Conservation (phyloP, 768 basidiomycete species). For the Kwoniella newhampshirensis region DNA sequence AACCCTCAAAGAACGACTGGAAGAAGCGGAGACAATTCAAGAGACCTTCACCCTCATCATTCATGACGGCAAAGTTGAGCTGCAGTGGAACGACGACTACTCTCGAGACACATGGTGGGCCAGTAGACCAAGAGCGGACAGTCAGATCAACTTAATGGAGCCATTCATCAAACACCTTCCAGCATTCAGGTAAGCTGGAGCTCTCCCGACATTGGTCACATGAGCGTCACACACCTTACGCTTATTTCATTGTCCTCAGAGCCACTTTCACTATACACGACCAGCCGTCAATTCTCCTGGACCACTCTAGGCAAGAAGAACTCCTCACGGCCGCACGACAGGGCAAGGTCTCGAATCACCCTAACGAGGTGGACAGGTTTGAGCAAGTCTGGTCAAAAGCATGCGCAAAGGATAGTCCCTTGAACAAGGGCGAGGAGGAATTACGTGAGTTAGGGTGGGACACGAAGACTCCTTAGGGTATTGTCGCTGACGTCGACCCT, state of each 20-base stretch:
- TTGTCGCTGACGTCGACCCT: not conserved
- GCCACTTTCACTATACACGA: slow-evolving; percentile 55
- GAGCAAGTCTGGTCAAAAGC: slow-evolving; percentile 48
- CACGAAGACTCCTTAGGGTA: not conserved
- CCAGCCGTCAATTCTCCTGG: slow-evolving; percentile 52
- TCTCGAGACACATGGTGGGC: slow-evolving; percentile 54
- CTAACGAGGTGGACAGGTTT: slow-evolving; percentile 47
- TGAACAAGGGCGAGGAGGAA: slow-evolving; percentile 38
- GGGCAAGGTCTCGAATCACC: slow-evolving; percentile 44
- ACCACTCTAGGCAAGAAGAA: slow-evolving; percentile 46
- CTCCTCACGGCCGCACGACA: slow-evolving; percentile 44
- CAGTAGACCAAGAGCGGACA: slow-evolving; percentile 51
- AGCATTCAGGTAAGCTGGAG: slow-evolving; percentile 48
- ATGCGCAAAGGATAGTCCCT: slow-evolving; percentile 50
- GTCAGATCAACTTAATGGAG: slow-evolving; percentile 55
- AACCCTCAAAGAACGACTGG: slow-evolving; percentile 46
- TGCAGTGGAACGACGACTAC: slow-evolving; percentile 55
- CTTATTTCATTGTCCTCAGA: slow-evolving; percentile 23
- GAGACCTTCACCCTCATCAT: slow-evolving; percentile 54
- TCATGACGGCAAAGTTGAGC: slow-evolving; percentile 52
- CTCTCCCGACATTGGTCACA: too few species aligned
- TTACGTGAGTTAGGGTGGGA: slow-evolving; percentile 28
- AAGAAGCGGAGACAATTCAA: slow-evolving; percentile 48
- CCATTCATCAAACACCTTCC: slow-evolving; percentile 48
- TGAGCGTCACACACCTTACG: not conserved